Percentiles rank a stretch among this genome's conserved stretches.
Evolutionary conservation across 2,329 filamentous ascomycete species (phyloP).

Genomic region (Exophiala xenobiotica): DNA sequence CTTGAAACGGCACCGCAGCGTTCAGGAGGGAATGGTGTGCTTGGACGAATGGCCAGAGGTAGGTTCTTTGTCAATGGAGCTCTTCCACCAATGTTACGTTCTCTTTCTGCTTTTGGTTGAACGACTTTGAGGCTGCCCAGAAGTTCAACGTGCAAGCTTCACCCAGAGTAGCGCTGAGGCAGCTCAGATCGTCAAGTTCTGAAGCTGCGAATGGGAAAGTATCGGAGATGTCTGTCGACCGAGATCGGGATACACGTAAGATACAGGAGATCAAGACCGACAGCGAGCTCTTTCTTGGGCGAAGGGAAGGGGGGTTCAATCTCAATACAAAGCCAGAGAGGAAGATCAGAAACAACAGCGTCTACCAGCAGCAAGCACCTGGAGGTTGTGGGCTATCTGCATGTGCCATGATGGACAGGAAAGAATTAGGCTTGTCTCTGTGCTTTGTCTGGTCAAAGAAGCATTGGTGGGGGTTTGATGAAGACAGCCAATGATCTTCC

Average conservation of each 20-base stretch:
- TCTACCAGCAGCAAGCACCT: background rate
- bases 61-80: conserved; percentile 6
- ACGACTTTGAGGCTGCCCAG: background rate
- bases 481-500: no score
- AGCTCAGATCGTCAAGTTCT: conserved; percentile 7
- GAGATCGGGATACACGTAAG: background rate
- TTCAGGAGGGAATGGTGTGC: conserved; percentile 14
- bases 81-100: background rate
- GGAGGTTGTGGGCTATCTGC: background rate
- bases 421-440: background rate
- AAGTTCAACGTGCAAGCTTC: no score
- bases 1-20: conserved; percentile 23
- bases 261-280: background rate
- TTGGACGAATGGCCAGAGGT: conserved; percentile 7
- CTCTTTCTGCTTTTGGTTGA: background rate
- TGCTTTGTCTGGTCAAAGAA: no score
- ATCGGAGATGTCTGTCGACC: conserved; percentile 1
- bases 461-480: no score
- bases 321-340: background rate
- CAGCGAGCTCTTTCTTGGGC: background rate
- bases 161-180: no score
- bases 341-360: background rate
- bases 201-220: conserved; percentile 16
- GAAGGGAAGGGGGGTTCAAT: background rate
- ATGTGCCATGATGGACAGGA: background rate